Percentiles rank a stretch among this genome's conserved stretches.
Evolutionary conservation across 2,329 filamentous ascomycete genomes (phyloP).

Genomic region (Neonectria ditissima): DNA sequence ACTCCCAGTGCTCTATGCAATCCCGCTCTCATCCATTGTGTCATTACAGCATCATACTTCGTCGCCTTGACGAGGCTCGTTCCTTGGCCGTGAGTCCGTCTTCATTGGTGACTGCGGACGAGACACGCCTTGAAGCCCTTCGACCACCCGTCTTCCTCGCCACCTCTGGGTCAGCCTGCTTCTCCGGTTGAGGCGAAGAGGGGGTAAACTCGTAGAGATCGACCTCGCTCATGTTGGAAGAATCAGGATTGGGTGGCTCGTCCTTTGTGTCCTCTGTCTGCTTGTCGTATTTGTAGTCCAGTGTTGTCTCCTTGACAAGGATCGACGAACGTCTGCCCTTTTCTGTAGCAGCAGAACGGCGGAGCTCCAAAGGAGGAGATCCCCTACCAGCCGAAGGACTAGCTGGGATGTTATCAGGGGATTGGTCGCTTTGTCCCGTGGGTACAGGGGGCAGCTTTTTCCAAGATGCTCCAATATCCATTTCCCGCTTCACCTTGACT

Average conservation of each 20-base stretch:
- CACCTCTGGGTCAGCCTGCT: conserved; percentile 43
- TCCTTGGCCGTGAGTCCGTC: conserved; percentile 46
- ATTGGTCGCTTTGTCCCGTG: conserved; percentile 8
- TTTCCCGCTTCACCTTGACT: conserved; percentile 50
- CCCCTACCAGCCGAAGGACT: conserved; percentile 60
- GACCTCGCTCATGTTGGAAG: conserved; percentile 44
- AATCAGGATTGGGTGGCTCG: conserved; percentile 32
- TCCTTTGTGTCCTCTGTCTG: conserved; percentile 31
- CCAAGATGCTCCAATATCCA: conserved; percentile 46
- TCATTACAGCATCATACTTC: conserved; percentile 71
- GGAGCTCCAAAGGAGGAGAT: conserved; percentile 42
- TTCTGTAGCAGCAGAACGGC: conserved; percentile 52
- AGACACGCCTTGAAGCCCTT: conserved; percentile 54
- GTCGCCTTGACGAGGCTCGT: conserved; percentile 57
- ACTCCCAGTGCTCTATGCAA: conserved; percentile 42
- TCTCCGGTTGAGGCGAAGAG: conserved; percentile 57
- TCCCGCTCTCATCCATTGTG: conserved; percentile 34
- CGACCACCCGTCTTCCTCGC: conserved; percentile 47
- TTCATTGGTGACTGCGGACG: conserved; percentile 54
- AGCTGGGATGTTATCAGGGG: conserved; percentile 42
- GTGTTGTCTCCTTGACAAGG: conserved; percentile 32
- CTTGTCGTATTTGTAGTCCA: conserved; percentile 26
- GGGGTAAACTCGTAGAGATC: conserved; percentile 69
- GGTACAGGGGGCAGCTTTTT: conserved; percentile 44
- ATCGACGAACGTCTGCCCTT: conserved; percentile 56